Evolutionary conservation across 1,284 basidiomycete species (phyloP), one percentile per base, ranked within the genome.

Genomic region (Fomitopsis schrenkii): DNA sequence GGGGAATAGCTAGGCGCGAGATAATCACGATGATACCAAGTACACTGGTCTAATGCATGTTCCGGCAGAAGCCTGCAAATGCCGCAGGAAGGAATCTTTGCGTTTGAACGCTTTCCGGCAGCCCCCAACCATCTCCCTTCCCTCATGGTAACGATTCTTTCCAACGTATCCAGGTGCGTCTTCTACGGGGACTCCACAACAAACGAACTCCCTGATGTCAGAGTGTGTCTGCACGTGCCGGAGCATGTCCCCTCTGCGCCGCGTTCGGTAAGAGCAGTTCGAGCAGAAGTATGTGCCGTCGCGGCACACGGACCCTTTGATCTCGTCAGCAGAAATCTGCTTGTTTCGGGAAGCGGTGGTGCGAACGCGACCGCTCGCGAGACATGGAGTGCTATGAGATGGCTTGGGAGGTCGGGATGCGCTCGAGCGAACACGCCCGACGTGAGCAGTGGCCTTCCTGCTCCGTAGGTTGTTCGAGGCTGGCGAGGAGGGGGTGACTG

Each of bases 1-100:
- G 94, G 8, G 92, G 94, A 36, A 36, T 36, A 36, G 7, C 6
- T 12, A 7, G 35, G 35, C 6, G 35, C 35, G 35, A 36, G 35
- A 12, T 7, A 36, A 12, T 36, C 35, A 36, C 35, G 35, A 36
- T 12, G 35, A 36, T 36, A 1, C 10, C 35, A 30, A 2, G 28
- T 48, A 5, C 8, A 10, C 46, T 5, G 46, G 46, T 30, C 46
- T 28, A 12, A 19, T 17, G 12, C 44, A 26, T 7, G 4, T 1
- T 46, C n/a, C 26, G 22, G 1, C 14, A 12, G 9, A 12, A 36
- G 10, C 7, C 35, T 36, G 35, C 52, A 53, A n/a, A 19, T 53
- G 52, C 15, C 52, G 30, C 5, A 53, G 52, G 28, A 36, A 38
- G 8, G 52, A 35, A 17, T 38, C 52, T 14, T 38, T 30, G 14